Evolutionary conservation across 148 eudicot genomes (phyloP).

Genomic region (Pouteria glomerata): DNA sequence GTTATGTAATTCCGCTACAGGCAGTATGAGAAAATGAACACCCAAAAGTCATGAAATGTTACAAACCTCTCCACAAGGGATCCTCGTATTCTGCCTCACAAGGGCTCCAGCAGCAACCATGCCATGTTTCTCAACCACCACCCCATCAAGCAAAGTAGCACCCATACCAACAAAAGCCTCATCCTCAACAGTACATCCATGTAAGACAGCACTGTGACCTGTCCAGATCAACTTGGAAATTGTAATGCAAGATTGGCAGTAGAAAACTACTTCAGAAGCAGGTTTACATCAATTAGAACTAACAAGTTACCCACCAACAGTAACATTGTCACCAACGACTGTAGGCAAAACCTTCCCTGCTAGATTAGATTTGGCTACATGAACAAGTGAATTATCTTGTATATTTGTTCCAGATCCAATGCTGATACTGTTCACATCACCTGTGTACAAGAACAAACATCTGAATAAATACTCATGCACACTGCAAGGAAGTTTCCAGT

Average conservation of each 20-base stretch:
- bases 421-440: slow-evolving; percentile 81
- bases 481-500: neutral
- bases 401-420: slow-evolving; percentile 92
- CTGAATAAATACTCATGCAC: neutral
- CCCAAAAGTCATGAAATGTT: neutral
- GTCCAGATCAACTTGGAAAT: slow-evolving; percentile 16
- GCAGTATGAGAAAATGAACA: neutral
- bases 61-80: slow-evolving; percentile 51
- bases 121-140: slow-evolving; percentile 64
- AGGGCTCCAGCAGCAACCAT: slow-evolving; percentile 92
- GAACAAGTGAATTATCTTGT: slow-evolving; percentile 96
- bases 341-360: slow-evolving; percentile 92
- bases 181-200: slow-evolving; percentile 78
- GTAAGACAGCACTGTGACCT: slow-evolving; percentile 85
- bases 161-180: slow-evolving; percentile 93
- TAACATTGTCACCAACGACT: slow-evolving; percentile 85
- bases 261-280: slow-evolving; percentile 1
- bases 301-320: slow-evolving; percentile 65
- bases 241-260: neutral
- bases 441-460: slow-evolving; percentile 29
- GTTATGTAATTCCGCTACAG: neutral
- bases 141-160: slow-evolving; percentile 80
- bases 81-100: slow-evolving; percentile 60
- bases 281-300: neutral
- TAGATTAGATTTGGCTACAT: slow-evolving; percentile 91